Conservation (phyloP, 2,329 filamentous ascomycete species). For the Alternaria metachromatica region DNA sequence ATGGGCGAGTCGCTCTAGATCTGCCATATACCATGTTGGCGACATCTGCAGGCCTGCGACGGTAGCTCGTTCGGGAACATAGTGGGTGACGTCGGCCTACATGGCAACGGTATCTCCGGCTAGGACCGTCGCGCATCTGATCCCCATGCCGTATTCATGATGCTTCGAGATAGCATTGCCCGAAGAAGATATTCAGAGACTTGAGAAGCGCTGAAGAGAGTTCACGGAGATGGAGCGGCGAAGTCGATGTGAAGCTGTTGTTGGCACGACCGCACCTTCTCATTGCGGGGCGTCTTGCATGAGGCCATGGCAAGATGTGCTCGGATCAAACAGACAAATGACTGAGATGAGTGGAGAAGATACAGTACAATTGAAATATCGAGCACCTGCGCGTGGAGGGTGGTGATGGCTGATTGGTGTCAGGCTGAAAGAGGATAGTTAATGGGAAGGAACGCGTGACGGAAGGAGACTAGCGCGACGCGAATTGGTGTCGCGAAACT, state of each 20-base stretch:
- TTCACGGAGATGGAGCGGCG: background rate
- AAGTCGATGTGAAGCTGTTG: background rate
- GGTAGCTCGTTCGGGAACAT: background rate
- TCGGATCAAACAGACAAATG: background rate
- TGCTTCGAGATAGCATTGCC: background rate
- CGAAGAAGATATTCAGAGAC: background rate
- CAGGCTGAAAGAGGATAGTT: constrained; percentile 27
- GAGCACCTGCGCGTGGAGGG: background rate
- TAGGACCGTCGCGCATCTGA: background rate
- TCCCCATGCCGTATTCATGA: background rate
- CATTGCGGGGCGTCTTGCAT: background rate
- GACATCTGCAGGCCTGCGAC: background rate
- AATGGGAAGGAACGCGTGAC: constrained; percentile 26
- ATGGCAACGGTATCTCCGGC: background rate
- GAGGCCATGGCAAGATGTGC: background rate
- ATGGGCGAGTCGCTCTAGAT: background rate
- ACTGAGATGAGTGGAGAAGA: too few relatives aligned
- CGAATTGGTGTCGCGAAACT: constrained; percentile 26
- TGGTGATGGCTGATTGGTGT: background rate
- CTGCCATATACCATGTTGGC: background rate
- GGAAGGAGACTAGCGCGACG: constrained; percentile 21
- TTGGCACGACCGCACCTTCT: background rate
- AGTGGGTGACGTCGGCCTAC: constrained; percentile 1
- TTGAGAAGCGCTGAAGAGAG: background rate
- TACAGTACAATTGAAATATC: background rate